Percentiles rank a stretch among this genome's conserved stretches.
Conservation (phyloP, 345 rosid species). For the Capsella bursapastoris region DNA sequence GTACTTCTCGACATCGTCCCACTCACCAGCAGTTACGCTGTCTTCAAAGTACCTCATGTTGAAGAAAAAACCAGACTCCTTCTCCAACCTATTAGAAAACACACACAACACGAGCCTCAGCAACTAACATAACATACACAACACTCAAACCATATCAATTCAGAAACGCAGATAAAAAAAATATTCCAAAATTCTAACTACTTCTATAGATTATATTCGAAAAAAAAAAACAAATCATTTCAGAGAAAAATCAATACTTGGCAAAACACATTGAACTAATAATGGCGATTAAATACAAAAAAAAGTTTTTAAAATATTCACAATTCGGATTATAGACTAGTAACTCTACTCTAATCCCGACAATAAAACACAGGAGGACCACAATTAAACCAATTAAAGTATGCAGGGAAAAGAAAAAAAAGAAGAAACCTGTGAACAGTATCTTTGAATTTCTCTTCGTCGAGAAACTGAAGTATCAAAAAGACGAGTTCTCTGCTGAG, state of each 20-base stretch:
- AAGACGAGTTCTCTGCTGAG: conserved; percentile 49
- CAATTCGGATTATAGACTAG: neutral
- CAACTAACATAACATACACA: neutral
- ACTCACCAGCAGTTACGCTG: conserved; percentile 54
- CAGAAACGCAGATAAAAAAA: neutral
- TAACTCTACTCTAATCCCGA: conserved; percentile 13
- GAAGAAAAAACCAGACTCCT: conserved; percentile 56
- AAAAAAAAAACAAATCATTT: no score
- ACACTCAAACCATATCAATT: neutral
- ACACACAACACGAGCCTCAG: neutral
- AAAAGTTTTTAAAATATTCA: neutral
- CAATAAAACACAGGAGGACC: conserved; percentile 2
- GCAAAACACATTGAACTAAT: neutral
- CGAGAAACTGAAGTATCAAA: conserved; percentile 48
- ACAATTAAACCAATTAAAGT: neutral
- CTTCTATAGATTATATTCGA: no score
- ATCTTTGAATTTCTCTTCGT: conserved; percentile 50
- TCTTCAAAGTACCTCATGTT: conserved; percentile 57
- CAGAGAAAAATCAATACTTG: neutral
- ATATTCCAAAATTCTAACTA: no score
- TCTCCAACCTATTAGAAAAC: conserved; percentile 45
- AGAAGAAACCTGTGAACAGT: conserved; percentile 44
- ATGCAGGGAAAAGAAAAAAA: neutral
- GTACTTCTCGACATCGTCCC: conserved; percentile 60
- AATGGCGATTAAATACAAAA: neutral